A percentile compares a stretch with the other conserved stretches of the same genome.
These are phyloP conservation scores for Pouteria glomerata DNA, from an alignment of 148 eudicot genomes.

Conservation along the genomic window DNA sequence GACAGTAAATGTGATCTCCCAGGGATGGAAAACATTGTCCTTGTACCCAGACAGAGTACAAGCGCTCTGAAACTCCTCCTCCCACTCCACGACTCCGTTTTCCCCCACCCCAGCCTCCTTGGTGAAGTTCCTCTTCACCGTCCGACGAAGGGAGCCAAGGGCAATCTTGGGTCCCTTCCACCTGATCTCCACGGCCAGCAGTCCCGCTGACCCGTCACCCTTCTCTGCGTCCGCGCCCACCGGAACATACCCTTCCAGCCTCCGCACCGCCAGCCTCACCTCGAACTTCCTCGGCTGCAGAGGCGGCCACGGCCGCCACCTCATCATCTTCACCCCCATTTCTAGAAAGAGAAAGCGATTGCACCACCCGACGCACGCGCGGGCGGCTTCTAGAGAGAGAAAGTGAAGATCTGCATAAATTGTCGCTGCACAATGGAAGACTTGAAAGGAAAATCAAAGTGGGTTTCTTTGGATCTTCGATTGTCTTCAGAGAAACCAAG, in stretches of 20 bases:
- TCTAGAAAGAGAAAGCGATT: background rate
- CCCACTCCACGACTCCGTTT: conserved; percentile 65
- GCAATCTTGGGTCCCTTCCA: conserved; percentile 77
- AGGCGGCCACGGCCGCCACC: conserved; percentile 77
- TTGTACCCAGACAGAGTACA: conserved; percentile 53
- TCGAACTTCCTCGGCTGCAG: conserved; percentile 52
- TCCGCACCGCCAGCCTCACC: conserved; percentile 48
- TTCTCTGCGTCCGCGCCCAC: conserved; percentile 27
- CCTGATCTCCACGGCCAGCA: conserved; percentile 59
- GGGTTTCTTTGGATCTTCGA: conserved; percentile 15
- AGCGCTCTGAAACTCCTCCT: conserved; percentile 57
- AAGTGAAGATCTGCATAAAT: conserved; percentile 13
- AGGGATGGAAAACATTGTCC: conserved; percentile 70
- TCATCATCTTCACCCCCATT: conserved; percentile 84
- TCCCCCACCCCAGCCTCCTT: conserved; percentile 22
- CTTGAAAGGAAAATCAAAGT: too few species aligned
- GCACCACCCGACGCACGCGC: too few species aligned
- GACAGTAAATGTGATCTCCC: conserved; percentile 77
- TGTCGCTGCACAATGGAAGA: background rate
- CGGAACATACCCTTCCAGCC: conserved; percentile 42
- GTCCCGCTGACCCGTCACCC: conserved; percentile 10
- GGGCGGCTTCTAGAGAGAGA: background rate
- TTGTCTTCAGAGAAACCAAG: background rate
- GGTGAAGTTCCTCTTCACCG: conserved; percentile 48
- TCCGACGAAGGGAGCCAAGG: conserved; percentile 45